These are phyloP conservation scores for Aspergillus fructus DNA, from an alignment of 2,329 filamentous ascomycete genomes.

Conservation along the genomic window DNA sequence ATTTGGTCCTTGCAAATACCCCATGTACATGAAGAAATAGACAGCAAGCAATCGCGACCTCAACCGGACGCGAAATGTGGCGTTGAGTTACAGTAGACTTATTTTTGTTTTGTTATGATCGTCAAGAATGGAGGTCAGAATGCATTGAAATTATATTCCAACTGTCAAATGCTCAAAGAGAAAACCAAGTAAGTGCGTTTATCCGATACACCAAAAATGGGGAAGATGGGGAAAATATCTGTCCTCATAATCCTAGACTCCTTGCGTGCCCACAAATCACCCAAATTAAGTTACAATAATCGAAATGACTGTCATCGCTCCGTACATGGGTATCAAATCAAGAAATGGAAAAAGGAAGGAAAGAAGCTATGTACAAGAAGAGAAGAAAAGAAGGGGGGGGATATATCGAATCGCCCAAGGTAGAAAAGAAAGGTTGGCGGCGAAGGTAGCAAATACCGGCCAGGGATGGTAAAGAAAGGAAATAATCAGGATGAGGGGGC, in stretches of 20 bases:
- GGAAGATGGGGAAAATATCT: too few relatives aligned
- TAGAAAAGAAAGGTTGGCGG: background rate
- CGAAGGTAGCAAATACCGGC: background rate
- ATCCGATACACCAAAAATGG: too few relatives aligned
- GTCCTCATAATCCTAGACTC: too few relatives aligned
- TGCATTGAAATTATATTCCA: background rate
- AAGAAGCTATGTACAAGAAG: background rate
- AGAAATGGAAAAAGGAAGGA: background rate
- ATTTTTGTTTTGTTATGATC: too few relatives aligned
- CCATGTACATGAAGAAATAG: slow-evolving; percentile 15
- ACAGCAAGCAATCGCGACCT: background rate
- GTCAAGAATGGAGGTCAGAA: background rate
- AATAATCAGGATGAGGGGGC: background rate
- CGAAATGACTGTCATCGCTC: slow-evolving; percentile 4
- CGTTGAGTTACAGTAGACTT: background rate
- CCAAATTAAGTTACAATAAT: background rate
- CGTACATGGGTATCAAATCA: slow-evolving; percentile 11
- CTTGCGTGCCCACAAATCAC: background rate
- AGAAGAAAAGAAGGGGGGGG: background rate
- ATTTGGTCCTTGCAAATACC: slow-evolving; percentile 17
- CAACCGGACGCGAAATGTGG: background rate
- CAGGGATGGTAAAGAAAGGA: background rate
- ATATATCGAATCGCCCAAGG: background rate
- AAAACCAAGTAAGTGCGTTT: too few relatives aligned
- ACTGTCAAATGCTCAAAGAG: too few relatives aligned